phyloP scores from a whole-genome alignment of 139 green algal species.

The Spirogloea muscicola region DNA sequence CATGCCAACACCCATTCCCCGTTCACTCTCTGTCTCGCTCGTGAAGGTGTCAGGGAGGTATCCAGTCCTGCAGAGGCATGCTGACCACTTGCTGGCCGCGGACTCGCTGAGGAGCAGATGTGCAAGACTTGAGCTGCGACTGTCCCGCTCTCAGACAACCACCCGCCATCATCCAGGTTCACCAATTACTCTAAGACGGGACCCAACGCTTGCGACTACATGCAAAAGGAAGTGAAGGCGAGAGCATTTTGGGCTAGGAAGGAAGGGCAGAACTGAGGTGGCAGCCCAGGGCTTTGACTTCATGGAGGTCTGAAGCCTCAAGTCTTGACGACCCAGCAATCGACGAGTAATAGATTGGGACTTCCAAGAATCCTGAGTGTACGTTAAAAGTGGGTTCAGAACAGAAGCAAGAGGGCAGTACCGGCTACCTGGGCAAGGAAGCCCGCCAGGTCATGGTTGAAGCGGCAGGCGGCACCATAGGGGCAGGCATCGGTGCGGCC shows the following conservation, averaged over 20 bases:
- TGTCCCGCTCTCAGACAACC: too few species aligned
- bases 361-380: neutral
- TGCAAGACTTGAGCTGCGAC: too few species aligned
- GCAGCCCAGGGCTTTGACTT: neutral
- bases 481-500: constrained; percentile 10
- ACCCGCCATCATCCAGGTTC: too few species aligned
- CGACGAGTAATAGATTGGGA: neutral
- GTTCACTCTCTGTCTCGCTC: neutral
- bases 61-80: too few species aligned
- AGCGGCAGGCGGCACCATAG: constrained; percentile 23
- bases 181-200: too few species aligned
- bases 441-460: constrained; percentile 29
- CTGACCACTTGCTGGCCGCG: too few species aligned
- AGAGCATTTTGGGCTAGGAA: neutral
- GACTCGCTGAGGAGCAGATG: too few species aligned
- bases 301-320: neutral
- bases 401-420: neutral
- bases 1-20: neutral
- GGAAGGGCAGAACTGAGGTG: neutral
- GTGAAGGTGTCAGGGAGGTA: neutral
- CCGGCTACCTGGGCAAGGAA: constrained; percentile 12
- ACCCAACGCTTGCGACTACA: too few species aligned
- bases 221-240: too few species aligned
- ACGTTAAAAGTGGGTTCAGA: too few species aligned
- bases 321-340: neutral